Evolutionary conservation across 345 rosid genomes (phyloP).

Genomic region (Populus nigra): DNA sequence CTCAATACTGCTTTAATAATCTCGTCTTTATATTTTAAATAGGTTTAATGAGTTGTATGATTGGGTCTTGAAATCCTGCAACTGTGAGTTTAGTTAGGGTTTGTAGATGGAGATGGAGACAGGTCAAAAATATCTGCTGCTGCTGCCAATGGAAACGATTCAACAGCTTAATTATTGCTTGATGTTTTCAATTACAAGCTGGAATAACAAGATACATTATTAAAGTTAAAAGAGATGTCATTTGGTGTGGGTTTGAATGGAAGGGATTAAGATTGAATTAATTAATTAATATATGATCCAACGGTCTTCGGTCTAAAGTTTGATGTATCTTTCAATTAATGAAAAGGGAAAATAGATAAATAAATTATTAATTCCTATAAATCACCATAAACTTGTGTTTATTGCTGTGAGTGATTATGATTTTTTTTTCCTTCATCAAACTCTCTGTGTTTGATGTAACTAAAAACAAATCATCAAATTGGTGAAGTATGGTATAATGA

Average conservation of each 20-base stretch:
- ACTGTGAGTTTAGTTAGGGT: background rate
- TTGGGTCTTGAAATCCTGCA: background rate
- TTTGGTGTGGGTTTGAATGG: background rate
- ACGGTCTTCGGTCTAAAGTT: too few species aligned
- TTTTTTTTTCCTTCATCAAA: too few species aligned
- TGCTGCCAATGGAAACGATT: background rate
- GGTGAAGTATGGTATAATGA: too few species aligned
- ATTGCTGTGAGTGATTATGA: too few species aligned
- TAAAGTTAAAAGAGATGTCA: background rate
- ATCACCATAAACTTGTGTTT: too few species aligned
- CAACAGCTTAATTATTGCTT: background rate
- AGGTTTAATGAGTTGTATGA: background rate
- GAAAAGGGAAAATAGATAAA: too few species aligned
- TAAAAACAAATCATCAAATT: too few species aligned
- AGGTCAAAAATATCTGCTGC: conserved; percentile 6
- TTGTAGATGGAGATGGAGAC: background rate
- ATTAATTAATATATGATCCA: too few species aligned
- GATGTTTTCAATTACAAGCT: background rate
- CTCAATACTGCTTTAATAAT: too few species aligned
- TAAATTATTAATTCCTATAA: too few species aligned
- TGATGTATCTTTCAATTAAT: too few species aligned
- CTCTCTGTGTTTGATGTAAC: too few species aligned
- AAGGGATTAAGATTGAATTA: background rate
- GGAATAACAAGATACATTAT: background rate
- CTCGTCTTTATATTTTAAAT: background rate